phyloP scores from a whole-genome alignment of 2,329 filamentous ascomycete genomes.

The Cephalotrichum gorgonifer region DNA sequence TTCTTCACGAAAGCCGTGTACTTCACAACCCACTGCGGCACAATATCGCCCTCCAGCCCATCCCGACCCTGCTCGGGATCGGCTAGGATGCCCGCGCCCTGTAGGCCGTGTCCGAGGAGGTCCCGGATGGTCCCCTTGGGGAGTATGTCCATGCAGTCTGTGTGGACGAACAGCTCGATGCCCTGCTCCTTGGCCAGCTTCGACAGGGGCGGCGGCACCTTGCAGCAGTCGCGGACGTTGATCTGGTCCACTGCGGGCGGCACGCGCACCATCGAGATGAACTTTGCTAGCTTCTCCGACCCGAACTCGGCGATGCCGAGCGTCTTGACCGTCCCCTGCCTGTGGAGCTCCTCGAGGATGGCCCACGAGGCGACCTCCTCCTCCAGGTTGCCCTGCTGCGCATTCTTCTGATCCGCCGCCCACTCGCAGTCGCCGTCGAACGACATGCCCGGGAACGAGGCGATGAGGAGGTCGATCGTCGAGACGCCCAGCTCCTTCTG shows the following conservation, averaged over 20 bases:
- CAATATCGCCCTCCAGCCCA: conserved; percentile 66
- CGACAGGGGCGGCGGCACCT: conserved; percentile 80
- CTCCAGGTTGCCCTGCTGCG: conserved; percentile 52
- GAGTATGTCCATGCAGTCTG: conserved; percentile 86
- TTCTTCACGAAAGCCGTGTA: conserved; percentile 94
- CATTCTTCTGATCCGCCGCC: conserved; percentile 54
- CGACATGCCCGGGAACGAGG: conserved; percentile 85
- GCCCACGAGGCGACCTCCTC: conserved; percentile 61
- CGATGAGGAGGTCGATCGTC: conserved; percentile 77
- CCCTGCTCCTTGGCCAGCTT: conserved; percentile 71
- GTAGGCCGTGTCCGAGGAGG: conserved; percentile 61
- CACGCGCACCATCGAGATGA: conserved; percentile 61
- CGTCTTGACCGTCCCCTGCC: conserved; percentile 58
- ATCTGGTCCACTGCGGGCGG: conserved; percentile 86
- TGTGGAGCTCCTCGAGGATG: conserved; percentile 63
- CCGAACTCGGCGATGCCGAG: conserved; percentile 90
- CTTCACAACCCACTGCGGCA: conserved; percentile 90
- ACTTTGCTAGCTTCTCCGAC: conserved; percentile 66
- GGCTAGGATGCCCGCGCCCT: conserved; percentile 67
- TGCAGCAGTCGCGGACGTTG: conserved; percentile 92
- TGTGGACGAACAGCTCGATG: conserved; percentile 86
- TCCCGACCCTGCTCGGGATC: conserved; percentile 37
- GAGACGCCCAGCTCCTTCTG: conserved; percentile 66
- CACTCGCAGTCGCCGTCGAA: conserved; percentile 91
- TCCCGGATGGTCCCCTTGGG: conserved; percentile 77